Base-by-base conservation (phyloP, 2,329 filamentous ascomycete species). In the Pseudofabraea citricarpa region DNA sequence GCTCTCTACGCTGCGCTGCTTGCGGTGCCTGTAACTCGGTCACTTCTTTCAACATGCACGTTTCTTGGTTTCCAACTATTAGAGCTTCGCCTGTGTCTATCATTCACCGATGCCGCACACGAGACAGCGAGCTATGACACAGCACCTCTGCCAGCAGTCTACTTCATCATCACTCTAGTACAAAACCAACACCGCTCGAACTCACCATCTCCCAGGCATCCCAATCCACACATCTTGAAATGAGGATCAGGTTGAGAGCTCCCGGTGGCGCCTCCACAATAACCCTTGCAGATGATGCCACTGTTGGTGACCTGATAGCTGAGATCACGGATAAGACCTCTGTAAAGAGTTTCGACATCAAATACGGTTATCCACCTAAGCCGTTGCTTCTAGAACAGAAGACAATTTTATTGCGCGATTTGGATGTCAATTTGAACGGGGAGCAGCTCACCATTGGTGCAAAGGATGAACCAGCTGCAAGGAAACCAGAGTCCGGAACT, bases 361-460 rank as follows among this genome's bases (percentile, higher is more conserved):
- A 93, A 70, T 88, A 85, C 65, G 89, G 89, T 26, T 95, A 86
- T 56, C 91, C 91, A 1, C 83, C 87, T 19, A 81, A 83, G 58
- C 71, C 79, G 1, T 73, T 97, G 13, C 72, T 80, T 26, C 68
- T 84, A 8, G 72, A 77, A 22, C 71, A 77, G 45, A 62, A 65
- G 51, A 58, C 63, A 18, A 49, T 39, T 15, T 48, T 62, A 23
- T 75, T 67, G 49, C 67, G 61, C 22, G 73, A 81, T 42, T 70
- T 81, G 1, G 78, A 74, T 7, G 62, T 84, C 42, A 79, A 78
- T 40, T 67, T 87, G 18, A 74, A 86, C 56, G 82, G 83, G 31
- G 81, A 86, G 52, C 81, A 85, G 57, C 72, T 87, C 35, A 83
- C 81, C n/a, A 72, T 86, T 16, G 58, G 56, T 35, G 31, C 49